Percentiles rank a stretch among this genome's conserved stretches.
phyloP scores from a whole-genome alignment of 2,329 filamentous ascomycete genomes.

The Myriangium duriaei region DNA sequence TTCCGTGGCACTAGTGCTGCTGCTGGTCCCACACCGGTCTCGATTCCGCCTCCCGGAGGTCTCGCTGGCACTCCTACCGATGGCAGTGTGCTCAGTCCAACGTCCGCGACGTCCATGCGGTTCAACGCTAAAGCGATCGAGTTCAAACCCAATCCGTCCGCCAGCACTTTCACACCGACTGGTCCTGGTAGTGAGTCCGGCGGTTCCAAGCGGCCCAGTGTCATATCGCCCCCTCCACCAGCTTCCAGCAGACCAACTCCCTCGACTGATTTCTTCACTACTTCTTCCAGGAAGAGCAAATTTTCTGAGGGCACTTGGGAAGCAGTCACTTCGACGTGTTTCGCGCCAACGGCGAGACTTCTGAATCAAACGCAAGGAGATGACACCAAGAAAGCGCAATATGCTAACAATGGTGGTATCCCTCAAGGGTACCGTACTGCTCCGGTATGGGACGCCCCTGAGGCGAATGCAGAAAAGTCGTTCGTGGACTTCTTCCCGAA shows the following conservation, averaged over 20 bases:
- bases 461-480: constrained; percentile 61
- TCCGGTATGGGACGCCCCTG: constrained; percentile 68
- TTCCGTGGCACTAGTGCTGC: constrained; percentile 1
- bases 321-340: constrained; percentile 19
- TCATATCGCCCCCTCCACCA: constrained; percentile 17
- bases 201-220: constrained; percentile 19
- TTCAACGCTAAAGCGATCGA: constrained; percentile 56
- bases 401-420: constrained; percentile 68
- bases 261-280: constrained; percentile 45
- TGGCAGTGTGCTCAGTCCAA: constrained; percentile 38
- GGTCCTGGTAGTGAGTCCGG: constrained; percentile 39
- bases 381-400: constrained; percentile 44
- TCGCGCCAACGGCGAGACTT: constrained; percentile 52
- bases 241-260: constrained; percentile 18
- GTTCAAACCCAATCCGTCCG: constrained; percentile 75
- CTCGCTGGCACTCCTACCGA: constrained; percentile 47
- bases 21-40: constrained; percentile 8
- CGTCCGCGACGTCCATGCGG: constrained; percentile 39
- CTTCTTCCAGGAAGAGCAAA: constrained; percentile 56
- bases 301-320: constrained; percentile 31
- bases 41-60: constrained; percentile 47
- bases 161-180: constrained; percentile 68
- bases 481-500: constrained; percentile 73
- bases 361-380: constrained; percentile 48
- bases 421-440: constrained; percentile 71